Base-by-base conservation (phyloP, 129 eudicot genomes). In the Ambrosia artemisiifolia region DNA sequence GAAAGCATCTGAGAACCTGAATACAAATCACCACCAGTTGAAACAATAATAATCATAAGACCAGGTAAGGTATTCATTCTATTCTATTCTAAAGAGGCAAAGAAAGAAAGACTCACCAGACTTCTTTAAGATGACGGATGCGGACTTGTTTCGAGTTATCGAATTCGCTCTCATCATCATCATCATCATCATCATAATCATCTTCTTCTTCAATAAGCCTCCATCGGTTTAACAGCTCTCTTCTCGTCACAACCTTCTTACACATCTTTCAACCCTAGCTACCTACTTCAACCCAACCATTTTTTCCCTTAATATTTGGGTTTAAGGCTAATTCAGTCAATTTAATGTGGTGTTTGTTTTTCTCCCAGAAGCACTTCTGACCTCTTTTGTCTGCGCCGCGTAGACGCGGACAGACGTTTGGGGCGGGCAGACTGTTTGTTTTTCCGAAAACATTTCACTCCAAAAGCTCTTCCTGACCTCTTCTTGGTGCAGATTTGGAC, bases 1-100 rank as follows among this genome's bases (percentile, higher is more conserved):
- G 85, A 83, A 93, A 75, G 95, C 92, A 79, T 87, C 98, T n/a
- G 92, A 68, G 78, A 93, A 93, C 98, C 98, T 92, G 86, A 38
- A 71, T 63, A 66, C 7, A 40, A 47, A 56, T 67, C 38, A 33
- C 30, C 3, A 56, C 8, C 11, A n/a, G n/a, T n/a, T n/a, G n/a
- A 19, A 56, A 10, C 24, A 47, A 43, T 47, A 48, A 46, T 30
- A 33, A 48, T 30, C 4, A n/a, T n/a, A 47, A 2, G 34, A 35
- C 30, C 33, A 38, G 54, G 65, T 9, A 54, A 47, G 1, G 20
- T 13, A 6, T 16, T 8, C 30, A 8, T 49, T 48, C 14, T 28
- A 47, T 11, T 49, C 55, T 47, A 11, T 11, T 13, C 53, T 47
- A 13, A 11, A 46, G 14, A 11, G 11, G 11, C 11, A 11, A 14